These are phyloP conservation scores for Agastache rugosa DNA, from an alignment of 257 asterid species.

Conservation along the genomic window DNA sequence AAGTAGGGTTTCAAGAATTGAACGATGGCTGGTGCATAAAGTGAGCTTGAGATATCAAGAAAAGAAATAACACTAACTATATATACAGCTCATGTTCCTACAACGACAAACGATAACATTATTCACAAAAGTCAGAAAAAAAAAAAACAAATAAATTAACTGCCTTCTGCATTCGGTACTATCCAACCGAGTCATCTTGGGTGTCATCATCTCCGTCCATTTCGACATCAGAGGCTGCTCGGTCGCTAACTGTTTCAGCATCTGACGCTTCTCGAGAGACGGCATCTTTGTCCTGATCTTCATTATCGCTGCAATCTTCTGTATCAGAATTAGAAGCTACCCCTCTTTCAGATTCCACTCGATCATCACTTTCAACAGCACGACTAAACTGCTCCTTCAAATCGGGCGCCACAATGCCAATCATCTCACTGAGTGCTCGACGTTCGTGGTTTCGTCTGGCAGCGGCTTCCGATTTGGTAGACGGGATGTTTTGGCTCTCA, in stretches of 20 bases:
- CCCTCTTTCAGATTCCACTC: constrained; percentile 50
- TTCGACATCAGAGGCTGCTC: constrained; percentile 44
- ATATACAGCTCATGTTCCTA: constrained; percentile 14
- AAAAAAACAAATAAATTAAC: neutral
- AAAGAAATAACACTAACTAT: neutral
- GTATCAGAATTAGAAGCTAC: constrained; percentile 63
- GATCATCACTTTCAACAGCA: constrained; percentile 52
- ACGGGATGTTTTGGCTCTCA: constrained; percentile 63
- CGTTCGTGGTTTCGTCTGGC: constrained; percentile 53
- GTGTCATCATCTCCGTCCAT: constrained; percentile 74
- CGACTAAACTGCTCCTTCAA: constrained; percentile 66
- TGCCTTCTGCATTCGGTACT: neutral
- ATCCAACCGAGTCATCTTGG: constrained; percentile 61
- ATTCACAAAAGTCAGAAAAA: constrained; percentile 23
- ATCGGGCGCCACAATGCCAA: constrained; percentile 77
- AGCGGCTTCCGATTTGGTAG: constrained; percentile 47
- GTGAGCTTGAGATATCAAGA: neutral
- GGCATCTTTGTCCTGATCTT: constrained; percentile 35
- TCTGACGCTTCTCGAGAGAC: constrained; percentile 53
- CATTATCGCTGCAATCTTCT: constrained; percentile 55
- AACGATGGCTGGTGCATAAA: neutral
- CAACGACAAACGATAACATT: neutral
- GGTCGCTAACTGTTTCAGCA: constrained; percentile 53
- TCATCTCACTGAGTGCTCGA: constrained; percentile 72
- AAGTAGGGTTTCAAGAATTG: neutral